phyloP scores from a whole-genome alignment of 1,284 basidiomycete genomes.

The Wolfiporia cocos region DNA sequence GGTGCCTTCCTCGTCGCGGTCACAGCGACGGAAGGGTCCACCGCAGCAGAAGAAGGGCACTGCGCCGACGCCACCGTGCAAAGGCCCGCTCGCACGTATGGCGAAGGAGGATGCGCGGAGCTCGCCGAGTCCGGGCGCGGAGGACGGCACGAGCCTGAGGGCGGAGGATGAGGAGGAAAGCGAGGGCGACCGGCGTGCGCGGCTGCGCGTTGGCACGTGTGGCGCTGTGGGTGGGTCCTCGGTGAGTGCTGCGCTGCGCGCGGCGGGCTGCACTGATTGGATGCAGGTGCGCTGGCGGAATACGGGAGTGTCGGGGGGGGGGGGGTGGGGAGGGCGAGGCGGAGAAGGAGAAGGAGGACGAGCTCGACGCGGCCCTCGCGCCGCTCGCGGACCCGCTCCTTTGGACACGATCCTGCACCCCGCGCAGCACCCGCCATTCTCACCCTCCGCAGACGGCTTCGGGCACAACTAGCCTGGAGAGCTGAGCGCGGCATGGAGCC shows the following conservation, averaged over 20 bases:
- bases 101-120: slow-evolving; percentile 23
- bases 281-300: no score
- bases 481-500: slow-evolving; percentile 59
- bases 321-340: no score
- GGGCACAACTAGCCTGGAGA: slow-evolving; percentile 60
- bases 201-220: slow-evolving; percentile 69
- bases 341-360: slow-evolving; percentile 1
- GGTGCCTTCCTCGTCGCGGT: no score
- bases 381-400: slow-evolving; percentile 47
- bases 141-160: slow-evolving; percentile 31
- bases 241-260: slow-evolving; percentile 35
- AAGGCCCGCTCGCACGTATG: no score
- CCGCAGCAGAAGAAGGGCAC: slow-evolving; percentile 29
- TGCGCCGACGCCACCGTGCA: slow-evolving; percentile 18
- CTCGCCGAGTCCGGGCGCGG: no score
- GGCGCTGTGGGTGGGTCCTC: slow-evolving; percentile 62
- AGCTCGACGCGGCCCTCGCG: slow-evolving; percentile 25
- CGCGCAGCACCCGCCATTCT: slow-evolving; percentile 38
- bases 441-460: slow-evolving; percentile 38
- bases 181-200: slow-evolving; percentile 61
- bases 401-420: slow-evolving; percentile 57
- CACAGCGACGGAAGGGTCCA: no score
- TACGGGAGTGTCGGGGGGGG: no score
- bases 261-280: slow-evolving; percentile 8
- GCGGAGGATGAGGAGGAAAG: slow-evolving; percentile 58